phyloP scores from a whole-genome alignment of 305 asterid genomes.

The Fraxinus greggii region DNA sequence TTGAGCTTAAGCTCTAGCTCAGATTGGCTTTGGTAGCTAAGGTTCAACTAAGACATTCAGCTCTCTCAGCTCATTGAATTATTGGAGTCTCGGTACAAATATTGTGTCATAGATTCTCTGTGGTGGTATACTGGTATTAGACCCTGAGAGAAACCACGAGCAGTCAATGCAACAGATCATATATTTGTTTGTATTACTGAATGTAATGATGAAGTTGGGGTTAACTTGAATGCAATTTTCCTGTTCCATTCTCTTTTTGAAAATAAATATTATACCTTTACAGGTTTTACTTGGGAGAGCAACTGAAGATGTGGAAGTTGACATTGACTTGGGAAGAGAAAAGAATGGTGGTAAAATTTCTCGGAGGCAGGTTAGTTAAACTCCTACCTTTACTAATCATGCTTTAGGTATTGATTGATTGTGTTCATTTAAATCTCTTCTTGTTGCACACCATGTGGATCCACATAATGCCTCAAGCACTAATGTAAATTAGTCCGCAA shows the following conservation, averaged over 20 bases:
- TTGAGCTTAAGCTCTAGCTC: neutral
- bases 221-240: conserved; percentile 6
- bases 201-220: conserved; percentile 2
- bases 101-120: neutral
- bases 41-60: neutral
- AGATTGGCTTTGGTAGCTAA: neutral
- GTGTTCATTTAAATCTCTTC: neutral
- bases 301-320: conserved; percentile 58
- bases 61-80: neutral
- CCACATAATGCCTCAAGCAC: neutral
- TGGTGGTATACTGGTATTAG: neutral
- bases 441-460: neutral
- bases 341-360: conserved; percentile 56
- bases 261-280: conserved; percentile 15
- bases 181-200: neutral
- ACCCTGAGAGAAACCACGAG: neutral
- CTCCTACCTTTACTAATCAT: conserved; percentile 5
- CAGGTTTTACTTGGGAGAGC: conserved; percentile 77
- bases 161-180: conserved; percentile 8
- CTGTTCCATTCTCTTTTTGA: conserved; percentile 6
- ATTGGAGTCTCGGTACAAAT: neutral
- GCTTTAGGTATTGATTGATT: neutral
- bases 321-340: conserved; percentile 73
- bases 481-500: neutral
- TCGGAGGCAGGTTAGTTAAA: conserved; percentile 63